phyloP scores from a whole-genome alignment of 2,329 filamentous ascomycete species.

The Drechmeria coniospora region DNA sequence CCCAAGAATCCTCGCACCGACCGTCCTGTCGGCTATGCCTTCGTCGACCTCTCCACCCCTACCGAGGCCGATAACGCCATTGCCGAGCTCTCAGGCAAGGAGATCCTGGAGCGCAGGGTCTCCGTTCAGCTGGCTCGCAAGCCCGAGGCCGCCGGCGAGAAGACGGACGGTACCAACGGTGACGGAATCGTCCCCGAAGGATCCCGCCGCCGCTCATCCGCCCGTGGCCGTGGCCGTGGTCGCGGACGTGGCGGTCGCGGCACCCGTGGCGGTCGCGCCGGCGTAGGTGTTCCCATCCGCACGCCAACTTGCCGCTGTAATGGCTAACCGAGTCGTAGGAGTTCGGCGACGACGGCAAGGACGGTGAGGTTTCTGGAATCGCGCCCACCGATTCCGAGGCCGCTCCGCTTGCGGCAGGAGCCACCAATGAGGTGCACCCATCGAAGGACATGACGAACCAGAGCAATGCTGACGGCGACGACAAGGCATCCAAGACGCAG shows the following conservation, averaged over 20 bases:
- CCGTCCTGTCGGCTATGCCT: conserved; percentile 96
- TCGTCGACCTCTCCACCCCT: conserved; percentile 92
- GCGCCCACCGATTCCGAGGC: conserved; percentile 29
- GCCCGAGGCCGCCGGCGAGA: conserved; percentile 73
- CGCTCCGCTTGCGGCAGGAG: conserved; percentile 28
- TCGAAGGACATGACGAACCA: conserved; percentile 47
- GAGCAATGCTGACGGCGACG: conserved; percentile 40
- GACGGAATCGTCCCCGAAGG: conserved; percentile 59
- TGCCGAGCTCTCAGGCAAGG: conserved; percentile 86
- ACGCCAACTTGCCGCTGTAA: not conserved
- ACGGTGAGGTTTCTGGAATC: conserved; percentile 23
- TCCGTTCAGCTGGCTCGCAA: conserved; percentile 97
- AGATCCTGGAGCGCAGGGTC: conserved; percentile 97
- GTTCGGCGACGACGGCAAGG: conserved; percentile 28
- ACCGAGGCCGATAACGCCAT: conserved; percentile 93
- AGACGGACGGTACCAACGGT: conserved; percentile 57
- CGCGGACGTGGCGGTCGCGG: conserved; percentile 52
- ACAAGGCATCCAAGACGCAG: conserved; percentile 42
- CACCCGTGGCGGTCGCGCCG: conserved; percentile 40
- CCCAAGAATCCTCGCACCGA: conserved; percentile 98
- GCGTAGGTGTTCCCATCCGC: conserved; percentile 9
- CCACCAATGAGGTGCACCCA: conserved; percentile 38
- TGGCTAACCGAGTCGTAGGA: conserved; percentile 11
- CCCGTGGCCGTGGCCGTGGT: conserved; percentile 52
- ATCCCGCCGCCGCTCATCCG: conserved; percentile 45